phyloP scores from a whole-genome alignment of 208 protist genomes.

The Wallacemonas sp. region DNA sequence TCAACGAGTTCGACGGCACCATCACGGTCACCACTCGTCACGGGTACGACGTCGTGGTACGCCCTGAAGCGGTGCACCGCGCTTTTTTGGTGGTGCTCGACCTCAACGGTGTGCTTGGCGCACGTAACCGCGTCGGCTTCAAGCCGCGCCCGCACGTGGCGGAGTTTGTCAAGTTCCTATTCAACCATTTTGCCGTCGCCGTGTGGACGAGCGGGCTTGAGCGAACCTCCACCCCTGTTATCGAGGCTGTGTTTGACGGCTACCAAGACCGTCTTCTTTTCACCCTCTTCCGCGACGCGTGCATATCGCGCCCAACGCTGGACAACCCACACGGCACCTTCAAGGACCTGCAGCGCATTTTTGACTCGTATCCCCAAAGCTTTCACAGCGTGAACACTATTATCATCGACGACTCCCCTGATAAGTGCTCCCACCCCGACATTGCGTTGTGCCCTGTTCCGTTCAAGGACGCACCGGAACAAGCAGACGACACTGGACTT shows the following conservation, averaged over 20 bases:
- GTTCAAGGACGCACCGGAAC: constrained; percentile 63
- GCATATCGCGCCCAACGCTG: constrained; percentile 41
- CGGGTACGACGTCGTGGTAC: constrained; percentile 78
- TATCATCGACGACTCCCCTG: constrained; percentile 88
- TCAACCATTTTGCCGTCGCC: constrained; percentile 86
- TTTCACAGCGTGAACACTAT: constrained; percentile 91
- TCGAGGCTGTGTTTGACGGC: constrained; percentile 78
- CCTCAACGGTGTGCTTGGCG: constrained; percentile 89
- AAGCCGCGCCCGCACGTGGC: constrained; percentile 65
- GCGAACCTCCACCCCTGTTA: constrained; percentile 80
- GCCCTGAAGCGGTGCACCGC: constrained; percentile 45
- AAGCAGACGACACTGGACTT: constrained; percentile 67
- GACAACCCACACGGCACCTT: constrained; percentile 80
- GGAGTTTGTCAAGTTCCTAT: constrained; percentile 83
- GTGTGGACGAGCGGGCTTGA: constrained; percentile 91
- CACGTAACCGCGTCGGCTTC: constrained; percentile 64
- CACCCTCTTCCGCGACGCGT: constrained; percentile 71
- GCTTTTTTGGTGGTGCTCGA: constrained; percentile 88
- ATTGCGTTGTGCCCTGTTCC: constrained; percentile 86
- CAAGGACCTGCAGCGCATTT: constrained; percentile 86
- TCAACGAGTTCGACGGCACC: constrained; percentile 51
- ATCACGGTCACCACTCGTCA: constrained; percentile 72
- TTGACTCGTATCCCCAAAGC: constrained; percentile 75
- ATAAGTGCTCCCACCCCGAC: constrained; percentile 90
- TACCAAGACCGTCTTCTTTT: constrained; percentile 86